phyloP scores from a whole-genome alignment of 805 yeast genomes.

The Cyberlindnera misumaiensis region DNA sequence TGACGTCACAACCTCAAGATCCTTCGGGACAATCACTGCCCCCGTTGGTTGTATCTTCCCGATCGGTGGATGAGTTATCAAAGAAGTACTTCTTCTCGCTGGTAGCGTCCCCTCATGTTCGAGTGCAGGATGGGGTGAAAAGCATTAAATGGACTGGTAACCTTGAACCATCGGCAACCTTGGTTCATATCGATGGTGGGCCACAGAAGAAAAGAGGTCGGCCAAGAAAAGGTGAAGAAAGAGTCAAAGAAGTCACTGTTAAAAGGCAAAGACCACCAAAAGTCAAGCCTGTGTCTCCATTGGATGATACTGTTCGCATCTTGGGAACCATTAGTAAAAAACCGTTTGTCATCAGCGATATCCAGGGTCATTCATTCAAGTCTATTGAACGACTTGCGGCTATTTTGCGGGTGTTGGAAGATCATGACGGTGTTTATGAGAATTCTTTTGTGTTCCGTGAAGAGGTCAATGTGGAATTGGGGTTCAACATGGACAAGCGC shows the following conservation, averaged over 20 bases:
- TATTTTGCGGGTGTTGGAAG: constrained; percentile 34
- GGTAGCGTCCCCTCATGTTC: constrained; percentile 9
- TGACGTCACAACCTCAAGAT: constrained; percentile 23
- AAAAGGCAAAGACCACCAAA: not conserved
- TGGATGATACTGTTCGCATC: not conserved
- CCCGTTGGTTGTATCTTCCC: constrained; percentile 8
- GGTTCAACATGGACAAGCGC: constrained; percentile 44
- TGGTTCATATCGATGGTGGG: constrained; percentile 1
- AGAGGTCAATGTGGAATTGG: constrained; percentile 34
- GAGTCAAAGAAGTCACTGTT: constrained; percentile 9
- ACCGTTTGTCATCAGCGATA: constrained; percentile 23
- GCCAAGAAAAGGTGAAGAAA: constrained; percentile 21
- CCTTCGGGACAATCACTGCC: constrained; percentile 25
- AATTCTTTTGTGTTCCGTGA: constrained; percentile 35
- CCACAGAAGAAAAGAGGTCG: constrained; percentile 21
- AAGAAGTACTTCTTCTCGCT: constrained; percentile 21
- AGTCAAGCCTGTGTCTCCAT: not conserved
- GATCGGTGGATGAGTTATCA: constrained; percentile 18
- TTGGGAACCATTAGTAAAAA: not conserved
- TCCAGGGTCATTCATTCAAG: constrained; percentile 36
- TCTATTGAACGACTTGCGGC: constrained; percentile 38
- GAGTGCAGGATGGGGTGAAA: constrained; percentile 3
- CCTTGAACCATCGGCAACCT: too few relatives aligned
- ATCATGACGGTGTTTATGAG: constrained; percentile 39
- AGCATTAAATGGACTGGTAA: constrained; percentile 10